These are phyloP conservation scores for Penicillium bialowiezense DNA, from an alignment of 495 filamentous ascomycete species.

Conservation along the genomic window DNA sequence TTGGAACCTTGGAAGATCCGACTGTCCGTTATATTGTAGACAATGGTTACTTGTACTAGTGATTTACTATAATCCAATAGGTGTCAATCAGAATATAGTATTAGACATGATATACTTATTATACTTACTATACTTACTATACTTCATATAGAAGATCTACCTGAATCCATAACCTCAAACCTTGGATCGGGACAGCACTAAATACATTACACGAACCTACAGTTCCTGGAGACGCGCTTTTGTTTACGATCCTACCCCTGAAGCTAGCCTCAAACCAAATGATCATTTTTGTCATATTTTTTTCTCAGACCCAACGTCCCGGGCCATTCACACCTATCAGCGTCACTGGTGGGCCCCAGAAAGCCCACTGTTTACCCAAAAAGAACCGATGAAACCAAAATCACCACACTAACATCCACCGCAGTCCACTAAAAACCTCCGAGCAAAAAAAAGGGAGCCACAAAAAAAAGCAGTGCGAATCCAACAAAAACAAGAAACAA, in stretches of 20 bases:
- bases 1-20: too few species aligned
- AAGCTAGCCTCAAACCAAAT: constrained; percentile 31
- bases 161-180: too few species aligned
- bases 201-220: too few species aligned
- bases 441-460: constrained; percentile 5
- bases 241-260: constrained; percentile 24
- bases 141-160: too few species aligned
- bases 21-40: too few species aligned
- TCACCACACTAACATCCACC: constrained; percentile 2
- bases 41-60: too few species aligned
- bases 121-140: too few species aligned
- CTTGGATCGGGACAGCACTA: too few species aligned
- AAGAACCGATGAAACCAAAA: constrained; percentile 7
- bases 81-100: too few species aligned
- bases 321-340: constrained; percentile 29
- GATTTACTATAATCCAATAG: too few species aligned
- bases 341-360: constrained; percentile 5
- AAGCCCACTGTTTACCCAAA: constrained; percentile 3
- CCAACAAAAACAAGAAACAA: constrained; percentile 1
- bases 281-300: constrained; percentile 8
- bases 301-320: constrained; percentile 30
- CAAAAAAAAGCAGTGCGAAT: background rate
- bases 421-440: constrained; percentile 7
- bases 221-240: too few species aligned
- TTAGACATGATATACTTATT: too few species aligned